Conservation (phyloP, 1,139 yeast genomes). For the Taphrina confusa region DNA sequence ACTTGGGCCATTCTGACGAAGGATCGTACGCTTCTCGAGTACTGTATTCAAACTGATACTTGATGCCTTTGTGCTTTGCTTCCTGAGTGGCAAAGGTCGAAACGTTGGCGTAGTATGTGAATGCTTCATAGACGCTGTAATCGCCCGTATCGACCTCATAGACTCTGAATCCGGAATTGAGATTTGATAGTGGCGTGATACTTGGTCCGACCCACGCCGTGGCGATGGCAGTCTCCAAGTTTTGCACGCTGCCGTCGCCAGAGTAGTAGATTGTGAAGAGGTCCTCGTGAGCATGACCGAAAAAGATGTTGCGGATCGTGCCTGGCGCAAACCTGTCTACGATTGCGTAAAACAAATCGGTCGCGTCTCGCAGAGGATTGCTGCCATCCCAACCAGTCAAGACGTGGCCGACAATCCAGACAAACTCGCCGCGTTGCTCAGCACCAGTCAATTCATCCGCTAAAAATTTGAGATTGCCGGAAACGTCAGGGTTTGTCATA, state of each 20-base stretch:
- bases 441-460: conserved; percentile 62
- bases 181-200: conserved; percentile 60
- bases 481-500: conserved; percentile 59
- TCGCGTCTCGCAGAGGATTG: conserved; percentile 65
- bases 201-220: conserved; percentile 70
- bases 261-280: conserved; percentile 60
- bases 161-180: conserved; percentile 72
- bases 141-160: conserved; percentile 67
- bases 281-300: conserved; percentile 67
- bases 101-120: conserved; percentile 58
- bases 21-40: conserved; percentile 57
- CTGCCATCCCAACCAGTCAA: conserved; percentile 55
- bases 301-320: conserved; percentile 67
- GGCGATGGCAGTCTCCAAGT: conserved; percentile 40
- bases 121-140: conserved; percentile 62
- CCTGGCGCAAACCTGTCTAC: conserved; percentile 68
- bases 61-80: conserved; percentile 42
- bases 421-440: conserved; percentile 60
- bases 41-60: conserved; percentile 58
- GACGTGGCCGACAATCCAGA: conserved; percentile 71
- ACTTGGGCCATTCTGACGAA: conserved; percentile 52
- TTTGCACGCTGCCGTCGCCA: conserved; percentile 5
- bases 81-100: conserved; percentile 48
- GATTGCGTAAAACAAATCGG: conserved; percentile 58
- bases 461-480: conserved; percentile 65